A percentile compares a stretch with the other conserved stretches of the same genome.
These are phyloP conservation scores for Alternaria consortialis DNA, from an alignment of 2,329 filamentous ascomycete species.

Conservation along the genomic window DNA sequence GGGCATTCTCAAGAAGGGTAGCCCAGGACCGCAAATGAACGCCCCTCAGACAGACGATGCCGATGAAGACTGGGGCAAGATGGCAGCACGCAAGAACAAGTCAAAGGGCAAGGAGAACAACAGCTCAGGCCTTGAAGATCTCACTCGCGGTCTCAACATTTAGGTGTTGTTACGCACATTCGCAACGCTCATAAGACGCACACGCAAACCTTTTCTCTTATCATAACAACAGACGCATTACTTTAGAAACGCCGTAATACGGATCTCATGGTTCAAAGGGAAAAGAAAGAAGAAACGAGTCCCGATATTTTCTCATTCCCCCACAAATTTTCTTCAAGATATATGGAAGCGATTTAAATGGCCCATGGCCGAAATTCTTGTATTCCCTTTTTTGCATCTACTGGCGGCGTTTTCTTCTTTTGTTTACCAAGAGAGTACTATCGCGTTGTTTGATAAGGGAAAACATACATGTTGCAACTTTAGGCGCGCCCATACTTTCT, in stretches of 20 bases:
- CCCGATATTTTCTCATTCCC: slow-evolving; percentile 1
- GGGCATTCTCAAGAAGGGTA: slow-evolving; percentile 45
- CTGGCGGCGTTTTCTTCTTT: slow-evolving; percentile 11
- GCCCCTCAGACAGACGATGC: slow-evolving; percentile 40
- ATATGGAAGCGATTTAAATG: slow-evolving; percentile 22
- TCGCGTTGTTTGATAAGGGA: slow-evolving; percentile 5
- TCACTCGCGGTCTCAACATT: slow-evolving; percentile 39
- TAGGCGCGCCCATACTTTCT: not conserved
- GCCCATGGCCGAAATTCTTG: slow-evolving; percentile 8
- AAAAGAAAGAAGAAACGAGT: slow-evolving; percentile 7
- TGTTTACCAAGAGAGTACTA: not conserved
- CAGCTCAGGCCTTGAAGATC: slow-evolving; percentile 33
- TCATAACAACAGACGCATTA: slow-evolving; percentile 12
- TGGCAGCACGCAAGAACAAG: slow-evolving; percentile 44
- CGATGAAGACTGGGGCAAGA: slow-evolving; percentile 47
- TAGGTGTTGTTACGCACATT: slow-evolving; percentile 18
- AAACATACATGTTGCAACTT: slow-evolving; percentile 10
- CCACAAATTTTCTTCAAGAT: slow-evolving; percentile 4
- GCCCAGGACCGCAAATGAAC: slow-evolving; percentile 17
- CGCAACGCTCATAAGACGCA: slow-evolving; percentile 11
- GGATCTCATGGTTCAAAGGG: slow-evolving; percentile 15
- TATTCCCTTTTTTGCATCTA: slow-evolving; percentile 11
- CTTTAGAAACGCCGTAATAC: slow-evolving; percentile 7
- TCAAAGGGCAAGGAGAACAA: slow-evolving; percentile 28
- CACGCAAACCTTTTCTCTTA: not conserved